Evolutionary conservation across 208 protist genomes (phyloP).

Genomic region (Trypanosomatidae sp.): DNA sequence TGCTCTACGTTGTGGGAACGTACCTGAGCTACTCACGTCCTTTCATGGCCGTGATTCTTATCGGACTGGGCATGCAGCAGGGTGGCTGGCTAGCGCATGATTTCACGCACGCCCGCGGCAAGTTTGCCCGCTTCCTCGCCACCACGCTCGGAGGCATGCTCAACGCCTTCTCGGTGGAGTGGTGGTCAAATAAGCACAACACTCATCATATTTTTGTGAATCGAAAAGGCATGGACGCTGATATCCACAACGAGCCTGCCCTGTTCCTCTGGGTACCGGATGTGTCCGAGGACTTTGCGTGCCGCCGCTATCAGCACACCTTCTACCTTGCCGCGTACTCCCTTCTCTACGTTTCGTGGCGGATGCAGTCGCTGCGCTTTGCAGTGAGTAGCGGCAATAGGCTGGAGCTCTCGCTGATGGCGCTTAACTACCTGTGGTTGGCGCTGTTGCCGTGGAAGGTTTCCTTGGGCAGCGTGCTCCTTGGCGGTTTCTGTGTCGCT

Average conservation of each 20-base stretch:
- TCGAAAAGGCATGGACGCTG: constrained; percentile 63
- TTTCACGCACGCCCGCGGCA: constrained; percentile 59
- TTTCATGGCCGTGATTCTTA: constrained; percentile 53
- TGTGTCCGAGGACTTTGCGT: constrained; percentile 51
- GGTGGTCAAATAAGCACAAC: constrained; percentile 87
- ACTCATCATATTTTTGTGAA: constrained; percentile 84
- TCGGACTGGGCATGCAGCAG: constrained; percentile 81
- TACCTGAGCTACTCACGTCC: constrained; percentile 56
- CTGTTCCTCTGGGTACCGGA: constrained; percentile 69
- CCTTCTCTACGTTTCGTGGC: constrained; percentile 80
- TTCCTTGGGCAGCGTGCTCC: constrained; percentile 60
- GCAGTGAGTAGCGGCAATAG: constrained; percentile 59
- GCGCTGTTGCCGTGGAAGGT: constrained; percentile 64
- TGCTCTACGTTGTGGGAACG: constrained; percentile 58
- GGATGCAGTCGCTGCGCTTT: constrained; percentile 69
- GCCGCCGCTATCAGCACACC: constrained; percentile 63
- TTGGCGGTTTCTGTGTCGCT: constrained; percentile 71
- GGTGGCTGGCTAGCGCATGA: constrained; percentile 80
- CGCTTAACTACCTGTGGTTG: constrained; percentile 74
- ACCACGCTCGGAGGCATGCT: constrained; percentile 47
- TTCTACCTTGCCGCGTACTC: constrained; percentile 75
- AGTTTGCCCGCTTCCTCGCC: constrained; percentile 47
- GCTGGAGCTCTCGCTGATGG: constrained; percentile 55
- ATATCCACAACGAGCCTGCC: constrained; percentile 82
- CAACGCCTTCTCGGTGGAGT: constrained; percentile 66